These are phyloP conservation scores for Amorphotheca resinae DNA, from an alignment of 495 filamentous ascomycete genomes.

Conservation along the genomic window DNA sequence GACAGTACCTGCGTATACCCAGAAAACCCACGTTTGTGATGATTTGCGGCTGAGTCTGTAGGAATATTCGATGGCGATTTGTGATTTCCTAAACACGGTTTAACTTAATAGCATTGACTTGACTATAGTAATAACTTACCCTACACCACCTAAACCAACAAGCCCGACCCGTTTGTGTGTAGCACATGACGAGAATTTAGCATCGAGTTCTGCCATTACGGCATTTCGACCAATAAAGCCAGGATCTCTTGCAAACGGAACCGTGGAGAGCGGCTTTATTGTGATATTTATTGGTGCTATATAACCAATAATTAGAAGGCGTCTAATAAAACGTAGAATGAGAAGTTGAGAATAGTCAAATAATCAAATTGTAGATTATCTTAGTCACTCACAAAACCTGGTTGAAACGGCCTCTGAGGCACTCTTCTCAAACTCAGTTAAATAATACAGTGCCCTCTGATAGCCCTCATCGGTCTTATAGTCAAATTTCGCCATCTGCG, in stretches of 20 bases:
- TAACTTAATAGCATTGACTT: neutral
- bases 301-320: too few species aligned
- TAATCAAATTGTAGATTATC: too few species aligned
- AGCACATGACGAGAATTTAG: neutral
- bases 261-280: conserved; percentile 7
- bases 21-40: conserved; percentile 29
- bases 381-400: conserved; percentile 1
- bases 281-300: too few species aligned
- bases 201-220: conserved; percentile 6
- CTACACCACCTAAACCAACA: conserved; percentile 2
- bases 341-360: too few species aligned
- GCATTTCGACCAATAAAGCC: conserved; percentile 8
- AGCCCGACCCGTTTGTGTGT: neutral
- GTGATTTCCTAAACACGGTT: conserved; percentile 5
- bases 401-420: neutral
- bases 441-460: conserved; percentile 5
- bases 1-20: conserved; percentile 21
- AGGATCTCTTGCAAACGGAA: conserved; percentile 10
- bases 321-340: too few species aligned
- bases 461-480: conserved; percentile 6
- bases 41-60: conserved; percentile 1
- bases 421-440: conserved; percentile 2
- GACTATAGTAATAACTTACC: neutral
- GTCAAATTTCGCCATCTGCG: conserved; percentile 21
- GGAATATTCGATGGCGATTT: conserved; percentile 9